These are phyloP conservation scores for Onygenales sp. DNA, from an alignment of 2,329 filamentous ascomycete genomes.

Conservation along the genomic window DNA sequence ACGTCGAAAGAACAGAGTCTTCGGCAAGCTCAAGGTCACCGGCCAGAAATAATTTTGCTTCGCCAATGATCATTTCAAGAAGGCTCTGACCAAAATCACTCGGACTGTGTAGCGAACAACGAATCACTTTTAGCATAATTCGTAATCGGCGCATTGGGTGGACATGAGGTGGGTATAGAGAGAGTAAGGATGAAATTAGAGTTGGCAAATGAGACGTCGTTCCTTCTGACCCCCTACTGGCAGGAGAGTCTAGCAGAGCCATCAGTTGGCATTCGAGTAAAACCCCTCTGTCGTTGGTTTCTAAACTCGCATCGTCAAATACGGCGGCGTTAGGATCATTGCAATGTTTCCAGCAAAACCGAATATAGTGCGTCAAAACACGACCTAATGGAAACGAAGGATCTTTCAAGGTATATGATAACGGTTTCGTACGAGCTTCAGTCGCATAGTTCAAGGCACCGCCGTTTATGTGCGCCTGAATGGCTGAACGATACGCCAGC, in stretches of 20 bases:
- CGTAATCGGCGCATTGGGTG: constrained; percentile 31
- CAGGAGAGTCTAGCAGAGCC: constrained; percentile 23
- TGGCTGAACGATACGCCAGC: constrained; percentile 29
- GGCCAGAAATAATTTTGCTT: constrained; percentile 16
- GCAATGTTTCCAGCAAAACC: constrained; percentile 10
- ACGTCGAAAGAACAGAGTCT: constrained; percentile 19
- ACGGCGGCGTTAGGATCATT: constrained; percentile 10
- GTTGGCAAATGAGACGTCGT: constrained; percentile 19
- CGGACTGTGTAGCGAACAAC: constrained; percentile 25
- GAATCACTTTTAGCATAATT: constrained; percentile 25
- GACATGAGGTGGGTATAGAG: constrained; percentile 20
- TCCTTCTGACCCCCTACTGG: constrained; percentile 18
- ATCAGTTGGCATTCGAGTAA: constrained; percentile 30
- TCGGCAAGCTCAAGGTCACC: constrained; percentile 11
- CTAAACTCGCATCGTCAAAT: constrained; percentile 24
- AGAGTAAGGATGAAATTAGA: constrained; percentile 23
- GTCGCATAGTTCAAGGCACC: constrained; percentile 25
- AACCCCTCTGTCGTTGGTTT: constrained; percentile 16
- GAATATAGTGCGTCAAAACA: constrained; percentile 26
- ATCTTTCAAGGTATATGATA: constrained; percentile 22
- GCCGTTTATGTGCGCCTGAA: constrained; percentile 30
- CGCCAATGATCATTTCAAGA: constrained; percentile 17
- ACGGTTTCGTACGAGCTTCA: constrained; percentile 17
- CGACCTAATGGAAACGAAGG: constrained; percentile 28
- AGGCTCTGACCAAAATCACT: constrained; percentile 18